Percentiles rank a stretch among this genome's conserved stretches.
These are phyloP conservation scores for Apiospora phragmitis DNA, from an alignment of 2,329 filamentous ascomycete species.

Conservation along the genomic window DNA sequence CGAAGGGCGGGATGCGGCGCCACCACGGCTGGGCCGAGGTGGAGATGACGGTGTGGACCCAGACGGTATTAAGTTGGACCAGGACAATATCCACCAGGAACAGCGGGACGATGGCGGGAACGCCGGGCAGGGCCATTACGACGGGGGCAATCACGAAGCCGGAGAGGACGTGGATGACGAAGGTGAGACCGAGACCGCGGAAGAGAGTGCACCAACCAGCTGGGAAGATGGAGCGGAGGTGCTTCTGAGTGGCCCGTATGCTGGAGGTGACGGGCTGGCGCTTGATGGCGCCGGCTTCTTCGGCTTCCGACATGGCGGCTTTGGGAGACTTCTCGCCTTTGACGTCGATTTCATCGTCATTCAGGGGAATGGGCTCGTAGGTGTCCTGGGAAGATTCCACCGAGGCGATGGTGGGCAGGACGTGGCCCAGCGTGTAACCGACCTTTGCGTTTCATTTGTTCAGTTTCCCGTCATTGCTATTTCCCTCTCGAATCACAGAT, in stretches of 20 bases:
- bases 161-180: constrained; percentile 24
- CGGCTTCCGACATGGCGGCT: constrained; percentile 28
- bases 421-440: constrained; percentile 49
- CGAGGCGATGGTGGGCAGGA: constrained; percentile 57
- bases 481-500: too few relatives aligned
- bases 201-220: constrained; percentile 64
- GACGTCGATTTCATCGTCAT: neutral
- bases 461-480: too few relatives aligned
- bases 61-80: constrained; percentile 70
- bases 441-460: too few relatives aligned
- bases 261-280: constrained; percentile 48
- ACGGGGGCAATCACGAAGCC: constrained; percentile 19
- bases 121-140: constrained; percentile 26
- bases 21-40: constrained; percentile 65
- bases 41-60: constrained; percentile 86
- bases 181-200: constrained; percentile 63
- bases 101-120: constrained; percentile 17
- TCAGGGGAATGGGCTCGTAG: neutral
- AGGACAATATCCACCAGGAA: constrained; percentile 56
- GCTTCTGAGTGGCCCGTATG: constrained; percentile 49
- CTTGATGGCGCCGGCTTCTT: constrained; percentile 9
- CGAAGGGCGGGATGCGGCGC: constrained; percentile 67
- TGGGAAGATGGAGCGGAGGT: constrained; percentile 57
- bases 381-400: constrained; percentile 51
- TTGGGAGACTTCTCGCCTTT: constrained; percentile 32